Evolutionary conservation across 345 rosid species (phyloP).

Genomic region (Dovyalis caffra): DNA sequence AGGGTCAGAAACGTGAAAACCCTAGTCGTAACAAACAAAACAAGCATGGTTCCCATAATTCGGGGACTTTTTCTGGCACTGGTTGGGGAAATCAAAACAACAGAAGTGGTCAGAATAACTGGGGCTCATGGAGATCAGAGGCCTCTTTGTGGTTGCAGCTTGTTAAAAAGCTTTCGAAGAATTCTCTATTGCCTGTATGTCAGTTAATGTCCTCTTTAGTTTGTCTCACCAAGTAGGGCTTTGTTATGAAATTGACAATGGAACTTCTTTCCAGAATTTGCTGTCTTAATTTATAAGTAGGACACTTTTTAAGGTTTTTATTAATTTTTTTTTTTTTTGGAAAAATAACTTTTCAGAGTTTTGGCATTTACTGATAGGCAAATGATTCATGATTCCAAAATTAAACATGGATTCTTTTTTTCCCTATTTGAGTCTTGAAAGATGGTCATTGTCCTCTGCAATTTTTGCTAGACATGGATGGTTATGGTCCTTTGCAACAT

Average conservation of each 20-base stretch:
- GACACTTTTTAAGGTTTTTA: neutral
- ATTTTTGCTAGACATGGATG: neutral
- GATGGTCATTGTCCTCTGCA: neutral
- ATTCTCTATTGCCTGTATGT: conserved; percentile 82
- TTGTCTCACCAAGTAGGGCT: neutral
- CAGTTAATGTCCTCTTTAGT: neutral
- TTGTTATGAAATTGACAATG: neutral
- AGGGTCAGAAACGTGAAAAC: conserved; percentile 63
- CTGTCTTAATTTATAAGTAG: neutral
- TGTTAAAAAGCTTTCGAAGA: conserved; percentile 79
- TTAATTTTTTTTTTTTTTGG: neutral
- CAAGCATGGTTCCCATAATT: conserved; percentile 58
- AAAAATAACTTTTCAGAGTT: neutral
- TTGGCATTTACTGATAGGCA: neutral
- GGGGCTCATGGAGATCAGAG: conserved; percentile 73
- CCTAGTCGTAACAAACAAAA: conserved; percentile 64
- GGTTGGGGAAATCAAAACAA: conserved; percentile 42
- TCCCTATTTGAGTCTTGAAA: neutral
- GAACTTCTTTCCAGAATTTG: neutral
- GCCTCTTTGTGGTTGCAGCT: conserved; percentile 79
- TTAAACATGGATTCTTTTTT: neutral
- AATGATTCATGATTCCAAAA: neutral
- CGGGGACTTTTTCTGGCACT: conserved; percentile 42
- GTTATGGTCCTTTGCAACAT: neutral
- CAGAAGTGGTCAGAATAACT: conserved; percentile 59